phyloP scores from a whole-genome alignment of 768 basidiomycete species.

The Amanita polypyramis region DNA sequence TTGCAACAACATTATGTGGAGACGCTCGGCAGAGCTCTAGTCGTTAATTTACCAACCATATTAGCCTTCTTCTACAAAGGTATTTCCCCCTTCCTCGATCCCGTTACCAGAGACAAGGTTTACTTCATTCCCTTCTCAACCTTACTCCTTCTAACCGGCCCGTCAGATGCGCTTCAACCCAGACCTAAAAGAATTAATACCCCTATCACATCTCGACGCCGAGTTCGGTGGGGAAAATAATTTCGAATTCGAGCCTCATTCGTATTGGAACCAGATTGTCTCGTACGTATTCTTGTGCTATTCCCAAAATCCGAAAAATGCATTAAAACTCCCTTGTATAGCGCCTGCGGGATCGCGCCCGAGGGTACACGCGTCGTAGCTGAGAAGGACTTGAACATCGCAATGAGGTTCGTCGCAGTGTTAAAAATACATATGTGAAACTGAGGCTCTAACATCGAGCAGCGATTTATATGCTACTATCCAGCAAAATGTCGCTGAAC shows the following conservation, averaged over 20 bases:
- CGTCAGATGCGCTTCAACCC: conserved; percentile 83
- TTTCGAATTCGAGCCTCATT: conserved; percentile 61
- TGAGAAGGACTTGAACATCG: not conserved
- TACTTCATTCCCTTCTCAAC: conserved; percentile 8
- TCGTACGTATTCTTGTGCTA: conserved; percentile 30
- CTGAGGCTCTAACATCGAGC: not conserved
- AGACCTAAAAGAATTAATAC: conserved; percentile 64
- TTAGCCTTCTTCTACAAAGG: conserved; percentile 75
- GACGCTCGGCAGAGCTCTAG: conserved; percentile 75
- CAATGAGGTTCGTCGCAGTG: not conserved
- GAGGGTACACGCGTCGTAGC: conserved; percentile 38
- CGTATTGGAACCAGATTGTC: conserved; percentile 74
- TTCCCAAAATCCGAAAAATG: not conserved
- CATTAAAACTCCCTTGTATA: conserved; percentile 13
- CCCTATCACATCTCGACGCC: conserved; percentile 64
- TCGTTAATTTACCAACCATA: conserved; percentile 70
- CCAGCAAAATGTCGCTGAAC: not conserved
- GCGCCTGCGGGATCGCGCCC: conserved; percentile 43
- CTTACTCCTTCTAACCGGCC: not conserved
- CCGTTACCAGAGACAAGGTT: conserved; percentile 82
- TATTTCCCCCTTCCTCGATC: conserved; percentile 80
- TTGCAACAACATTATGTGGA: conserved; percentile 87
- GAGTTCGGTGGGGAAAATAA: conserved; percentile 75
- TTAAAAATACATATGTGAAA: not conserved
- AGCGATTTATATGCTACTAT: not conserved